Percentiles rank a stretch among this genome's conserved stretches.
phyloP scores from a whole-genome alignment of 1,284 basidiomycete species.

The Lignosus rhinocerotis region DNA sequence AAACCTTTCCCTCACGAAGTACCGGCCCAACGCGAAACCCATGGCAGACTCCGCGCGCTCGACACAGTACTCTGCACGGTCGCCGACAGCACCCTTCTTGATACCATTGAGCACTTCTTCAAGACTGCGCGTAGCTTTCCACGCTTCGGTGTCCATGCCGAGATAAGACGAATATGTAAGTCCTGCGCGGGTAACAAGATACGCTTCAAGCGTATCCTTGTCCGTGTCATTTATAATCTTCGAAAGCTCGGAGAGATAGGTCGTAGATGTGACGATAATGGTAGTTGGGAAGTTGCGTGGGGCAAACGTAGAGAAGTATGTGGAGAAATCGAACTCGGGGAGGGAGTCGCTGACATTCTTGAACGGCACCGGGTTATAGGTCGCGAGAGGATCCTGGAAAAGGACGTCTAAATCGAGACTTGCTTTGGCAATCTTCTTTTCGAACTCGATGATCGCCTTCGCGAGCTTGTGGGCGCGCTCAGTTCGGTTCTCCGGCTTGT shows the following conservation, averaged over 20 bases:
- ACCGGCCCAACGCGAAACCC: constrained; percentile 76
- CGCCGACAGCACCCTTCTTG: constrained; percentile 83
- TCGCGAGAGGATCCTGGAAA: constrained; percentile 78
- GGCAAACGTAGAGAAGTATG: constrained; percentile 84
- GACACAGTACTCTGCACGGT: constrained; percentile 79
- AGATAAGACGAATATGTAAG: constrained; percentile 69
- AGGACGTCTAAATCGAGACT: constrained; percentile 78
- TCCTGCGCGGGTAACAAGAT: constrained; percentile 76
- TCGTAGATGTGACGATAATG: constrained; percentile 85
- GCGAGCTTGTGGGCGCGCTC: constrained; percentile 66
- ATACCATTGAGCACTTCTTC: constrained; percentile 79
- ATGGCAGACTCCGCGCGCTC: constrained; percentile 61
- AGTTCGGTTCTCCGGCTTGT: constrained; percentile 41
- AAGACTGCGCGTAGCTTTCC: constrained; percentile 72
- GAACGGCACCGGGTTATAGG: constrained; percentile 85
- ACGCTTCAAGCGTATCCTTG: constrained; percentile 80
- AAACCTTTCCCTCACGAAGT: constrained; percentile 89
- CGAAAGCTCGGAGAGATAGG: constrained; percentile 72
- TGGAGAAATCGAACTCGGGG: constrained; percentile 78
- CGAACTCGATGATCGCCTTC: constrained; percentile 76
- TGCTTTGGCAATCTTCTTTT: constrained; percentile 78
- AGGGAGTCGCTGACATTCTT: constrained; percentile 72
- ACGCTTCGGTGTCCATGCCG: constrained; percentile 71
- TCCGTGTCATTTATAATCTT: constrained; percentile 71
- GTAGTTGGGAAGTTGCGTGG: constrained; percentile 75